A percentile compares a stretch with the other conserved stretches of the same genome.
phyloP scores from a whole-genome alignment of 495 filamentous ascomycete species.

The Xylaria sp. region DNA sequence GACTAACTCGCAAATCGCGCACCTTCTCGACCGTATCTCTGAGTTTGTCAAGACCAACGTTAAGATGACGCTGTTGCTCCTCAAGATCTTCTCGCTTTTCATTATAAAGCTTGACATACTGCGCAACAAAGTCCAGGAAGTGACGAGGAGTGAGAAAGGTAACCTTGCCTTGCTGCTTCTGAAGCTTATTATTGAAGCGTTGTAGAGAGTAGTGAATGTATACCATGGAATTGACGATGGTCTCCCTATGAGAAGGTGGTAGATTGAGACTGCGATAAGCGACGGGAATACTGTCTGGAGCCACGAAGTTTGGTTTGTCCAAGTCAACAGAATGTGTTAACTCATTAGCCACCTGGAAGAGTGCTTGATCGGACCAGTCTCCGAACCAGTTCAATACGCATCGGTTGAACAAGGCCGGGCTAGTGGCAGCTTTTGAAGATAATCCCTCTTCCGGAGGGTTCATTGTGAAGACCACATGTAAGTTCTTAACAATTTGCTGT shows the following conservation, averaged over 20 bases:
- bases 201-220: slow-evolving; percentile 96
- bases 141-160: slow-evolving; percentile 96
- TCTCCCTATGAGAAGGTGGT: slow-evolving; percentile 86
- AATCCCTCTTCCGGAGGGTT: slow-evolving; percentile 97
- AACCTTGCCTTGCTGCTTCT: slow-evolving; percentile 86
- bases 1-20: slow-evolving; percentile 82
- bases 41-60: slow-evolving; percentile 97
- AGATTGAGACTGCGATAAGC: slow-evolving; percentile 85
- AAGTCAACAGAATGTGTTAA: slow-evolving; percentile 95
- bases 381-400: slow-evolving; percentile 99
- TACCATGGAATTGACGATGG: slow-evolving; percentile 97
- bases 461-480: slow-evolving; percentile 99
- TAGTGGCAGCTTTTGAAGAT: slow-evolving; percentile 94
- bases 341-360: slow-evolving; percentile 97
- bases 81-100: slow-evolving; percentile 98
- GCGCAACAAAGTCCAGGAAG: slow-evolving; percentile 97
- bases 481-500: slow-evolving; percentile 96
- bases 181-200: slow-evolving; percentile 84
- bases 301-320: slow-evolving; percentile 79
- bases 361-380: slow-evolving; percentile 98
- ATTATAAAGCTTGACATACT: slow-evolving; percentile 96
- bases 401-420: slow-evolving; percentile 96
- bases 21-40: slow-evolving; percentile 98
- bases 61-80: slow-evolving; percentile 97
- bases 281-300: slow-evolving; percentile 91